Percentiles rank a stretch among this genome's conserved stretches.
phyloP scores from a whole-genome alignment of 2,329 filamentous ascomycete species.

The Zymoseptoria passerinii region DNA sequence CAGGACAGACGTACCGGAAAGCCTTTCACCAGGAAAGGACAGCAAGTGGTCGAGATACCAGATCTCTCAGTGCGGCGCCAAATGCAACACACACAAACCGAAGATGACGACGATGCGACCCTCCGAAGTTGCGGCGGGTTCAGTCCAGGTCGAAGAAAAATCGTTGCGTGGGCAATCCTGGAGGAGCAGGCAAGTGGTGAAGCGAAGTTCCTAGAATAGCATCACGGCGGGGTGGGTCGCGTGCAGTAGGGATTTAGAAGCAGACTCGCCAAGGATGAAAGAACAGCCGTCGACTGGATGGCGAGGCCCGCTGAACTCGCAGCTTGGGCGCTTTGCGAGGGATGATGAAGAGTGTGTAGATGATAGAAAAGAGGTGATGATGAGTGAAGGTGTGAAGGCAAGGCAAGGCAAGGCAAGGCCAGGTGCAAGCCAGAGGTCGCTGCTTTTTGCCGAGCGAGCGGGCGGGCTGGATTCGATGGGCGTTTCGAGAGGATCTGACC shows the following conservation, averaged over 20 bases:
- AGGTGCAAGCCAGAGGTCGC: too few relatives aligned
- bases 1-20: constrained; percentile 24
- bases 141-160: constrained; percentile 12
- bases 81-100: constrained; percentile 13
- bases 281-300: constrained; percentile 10
- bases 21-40: constrained; percentile 27
- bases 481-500: constrained; percentile 9
- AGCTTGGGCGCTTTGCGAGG: constrained; percentile 8
- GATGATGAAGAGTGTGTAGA: not conserved
- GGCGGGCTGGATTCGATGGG: not conserved
- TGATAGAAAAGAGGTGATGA: constrained; percentile 6
- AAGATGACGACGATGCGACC: constrained; percentile 19
- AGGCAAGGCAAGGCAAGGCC: too few relatives aligned
- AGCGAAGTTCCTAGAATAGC: constrained; percentile 24
- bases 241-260: constrained; percentile 2
- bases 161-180: constrained; percentile 10
- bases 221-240: constrained; percentile 23
- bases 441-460: not conserved
- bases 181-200: constrained; percentile 9
- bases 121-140: constrained; percentile 8
- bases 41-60: constrained; percentile 26
- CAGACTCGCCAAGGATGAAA: constrained; percentile 1
- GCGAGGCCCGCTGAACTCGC: constrained; percentile 7
- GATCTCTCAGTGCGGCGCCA: constrained; percentile 25
- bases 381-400: constrained; percentile 7